Evolutionary conservation across 2,329 filamentous ascomycete species (phyloP).

Genomic region (Diatrype stigma): DNA sequence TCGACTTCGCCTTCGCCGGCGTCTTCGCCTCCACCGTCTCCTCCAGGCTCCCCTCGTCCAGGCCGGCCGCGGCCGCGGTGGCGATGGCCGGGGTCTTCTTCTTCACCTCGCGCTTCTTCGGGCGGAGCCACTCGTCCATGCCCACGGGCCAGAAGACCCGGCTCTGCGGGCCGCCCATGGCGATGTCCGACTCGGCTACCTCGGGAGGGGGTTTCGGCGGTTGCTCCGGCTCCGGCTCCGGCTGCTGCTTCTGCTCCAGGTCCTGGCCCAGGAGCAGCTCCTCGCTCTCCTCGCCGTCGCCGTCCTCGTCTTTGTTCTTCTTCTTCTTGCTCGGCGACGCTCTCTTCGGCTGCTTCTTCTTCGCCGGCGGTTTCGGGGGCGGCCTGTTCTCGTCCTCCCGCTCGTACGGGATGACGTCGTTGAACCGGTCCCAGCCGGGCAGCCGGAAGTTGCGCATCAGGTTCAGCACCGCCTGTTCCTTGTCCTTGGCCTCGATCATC

Average conservation of each 20-base stretch:
- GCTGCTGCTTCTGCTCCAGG: too few relatives aligned
- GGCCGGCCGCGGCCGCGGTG: constrained; percentile 2
- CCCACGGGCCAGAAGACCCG: constrained; percentile 88
- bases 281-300: constrained; percentile 28
- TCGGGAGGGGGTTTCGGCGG: constrained; percentile 35
- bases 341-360: constrained; percentile 36
- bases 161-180: constrained; percentile 79
- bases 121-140: constrained; percentile 85
- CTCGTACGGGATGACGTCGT: constrained; percentile 72
- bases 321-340: constrained; percentile 22
- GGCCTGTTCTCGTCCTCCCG: constrained; percentile 70
- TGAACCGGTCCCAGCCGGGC: constrained; percentile 71
- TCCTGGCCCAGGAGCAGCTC: constrained; percentile 10
- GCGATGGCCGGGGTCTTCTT: constrained; percentile 35
- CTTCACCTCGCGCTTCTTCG: constrained; percentile 67
- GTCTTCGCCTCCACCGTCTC: constrained; percentile 28
- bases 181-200: constrained; percentile 65
- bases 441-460: constrained; percentile 86
- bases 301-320: constrained; percentile 30
- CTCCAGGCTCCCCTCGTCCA: constrained; percentile 11
- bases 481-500: constrained; percentile 99
- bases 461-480: constrained; percentile 94
- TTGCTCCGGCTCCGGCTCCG: constrained; percentile 34
- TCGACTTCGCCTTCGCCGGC: not conserved
- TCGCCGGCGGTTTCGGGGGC: constrained; percentile 38